These are phyloP conservation scores for Oryza officinalis DNA, from an alignment of 176 grass and related monocot species.

Conservation along the genomic window DNA sequence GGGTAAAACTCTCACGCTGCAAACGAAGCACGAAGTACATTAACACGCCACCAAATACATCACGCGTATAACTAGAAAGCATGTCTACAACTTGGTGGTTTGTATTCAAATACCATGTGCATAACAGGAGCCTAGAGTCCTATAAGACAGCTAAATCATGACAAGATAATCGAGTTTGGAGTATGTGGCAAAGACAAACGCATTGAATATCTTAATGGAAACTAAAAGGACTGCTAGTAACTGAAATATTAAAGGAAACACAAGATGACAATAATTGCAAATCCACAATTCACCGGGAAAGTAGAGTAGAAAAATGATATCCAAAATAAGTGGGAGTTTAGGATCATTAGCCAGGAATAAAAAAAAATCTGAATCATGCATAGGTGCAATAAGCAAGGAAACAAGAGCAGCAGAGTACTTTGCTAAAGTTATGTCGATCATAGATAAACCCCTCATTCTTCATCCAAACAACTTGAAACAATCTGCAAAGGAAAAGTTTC, in stretches of 20 bases:
- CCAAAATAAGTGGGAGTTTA: slow-evolving; percentile 3
- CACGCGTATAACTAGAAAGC: neutral
- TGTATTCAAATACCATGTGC: neutral
- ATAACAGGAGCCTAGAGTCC: neutral
- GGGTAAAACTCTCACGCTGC: slow-evolving; percentile 72
- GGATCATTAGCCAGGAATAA: neutral
- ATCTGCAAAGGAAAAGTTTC: slow-evolving; percentile 47
- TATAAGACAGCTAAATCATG: neutral
- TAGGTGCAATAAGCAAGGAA: slow-evolving; percentile 2
- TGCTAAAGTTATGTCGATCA: slow-evolving; percentile 71
- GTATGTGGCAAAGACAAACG: neutral
- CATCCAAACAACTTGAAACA: slow-evolving; percentile 93
- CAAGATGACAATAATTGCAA: neutral
- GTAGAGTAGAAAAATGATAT: neutral
- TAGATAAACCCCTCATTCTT: slow-evolving; percentile 75
- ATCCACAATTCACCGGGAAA: neutral
- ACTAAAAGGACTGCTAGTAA: neutral
- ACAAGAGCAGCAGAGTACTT: slow-evolving; percentile 50
- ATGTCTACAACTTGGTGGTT: neutral
- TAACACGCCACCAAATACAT: neutral
- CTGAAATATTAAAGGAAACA: neutral
- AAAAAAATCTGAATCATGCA: neutral
- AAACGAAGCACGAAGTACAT: slow-evolving; percentile 10
- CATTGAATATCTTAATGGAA: neutral
- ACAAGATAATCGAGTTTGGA: neutral